phyloP scores from a whole-genome alignment of 1,139 yeast species.

The Saccharomyces hybrid region DNA sequence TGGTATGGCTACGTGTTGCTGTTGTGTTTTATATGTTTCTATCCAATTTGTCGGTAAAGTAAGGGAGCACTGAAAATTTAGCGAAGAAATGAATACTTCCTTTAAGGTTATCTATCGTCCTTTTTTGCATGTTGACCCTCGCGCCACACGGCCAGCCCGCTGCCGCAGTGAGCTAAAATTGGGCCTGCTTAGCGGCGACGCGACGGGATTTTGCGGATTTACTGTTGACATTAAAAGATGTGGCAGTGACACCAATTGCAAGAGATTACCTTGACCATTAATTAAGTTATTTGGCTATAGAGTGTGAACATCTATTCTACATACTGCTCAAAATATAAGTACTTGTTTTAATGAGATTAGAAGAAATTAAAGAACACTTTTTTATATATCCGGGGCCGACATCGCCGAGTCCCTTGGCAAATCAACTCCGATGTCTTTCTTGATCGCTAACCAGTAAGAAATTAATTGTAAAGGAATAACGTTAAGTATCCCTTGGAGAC shows the following conservation, averaged over 20 bases:
- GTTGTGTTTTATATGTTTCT: not conserved
- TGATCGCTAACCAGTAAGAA: slow-evolving; percentile 95
- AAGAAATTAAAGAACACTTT: too few species aligned
- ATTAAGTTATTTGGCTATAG: not conserved
- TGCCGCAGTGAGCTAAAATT: not conserved
- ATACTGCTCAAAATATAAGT: not conserved
- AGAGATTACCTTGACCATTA: not conserved
- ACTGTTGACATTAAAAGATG: not conserved
- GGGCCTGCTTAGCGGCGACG: not conserved
- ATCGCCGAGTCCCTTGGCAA: slow-evolving; percentile 98
- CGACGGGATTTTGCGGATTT: not conserved
- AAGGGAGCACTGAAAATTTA: not conserved
- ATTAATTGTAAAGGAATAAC: slow-evolving; percentile 55
- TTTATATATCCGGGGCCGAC: slow-evolving; percentile 45
- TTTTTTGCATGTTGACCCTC: slow-evolving; percentile 1
- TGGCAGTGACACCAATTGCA: not conserved
- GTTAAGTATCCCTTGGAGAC: slow-evolving; percentile 92
- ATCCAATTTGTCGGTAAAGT: not conserved
- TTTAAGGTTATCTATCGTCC: not conserved
- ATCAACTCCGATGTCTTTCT: slow-evolving; percentile 94
- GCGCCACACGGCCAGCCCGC: slow-evolving; percentile 1
- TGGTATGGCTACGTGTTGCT: not conserved
- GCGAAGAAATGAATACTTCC: not conserved
- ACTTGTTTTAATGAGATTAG: too few species aligned
- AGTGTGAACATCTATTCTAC: not conserved